phyloP scores from a whole-genome alignment of 495 filamentous ascomycete species.

The Penicillium bovifimosum region DNA sequence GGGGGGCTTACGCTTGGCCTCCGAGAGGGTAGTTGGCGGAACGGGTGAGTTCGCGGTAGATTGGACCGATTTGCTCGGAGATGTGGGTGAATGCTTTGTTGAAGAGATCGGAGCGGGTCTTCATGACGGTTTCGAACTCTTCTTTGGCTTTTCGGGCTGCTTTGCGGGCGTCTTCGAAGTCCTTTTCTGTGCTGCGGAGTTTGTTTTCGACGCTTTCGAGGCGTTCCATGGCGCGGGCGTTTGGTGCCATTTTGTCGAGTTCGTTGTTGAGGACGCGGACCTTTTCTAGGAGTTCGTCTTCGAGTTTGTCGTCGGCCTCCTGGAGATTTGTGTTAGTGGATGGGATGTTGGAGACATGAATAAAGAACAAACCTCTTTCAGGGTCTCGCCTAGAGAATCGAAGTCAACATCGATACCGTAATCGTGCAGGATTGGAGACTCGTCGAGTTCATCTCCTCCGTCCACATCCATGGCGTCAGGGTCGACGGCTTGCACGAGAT shows the following conservation, averaged over 20 bases:
- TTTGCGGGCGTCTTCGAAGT: conserved; percentile 77
- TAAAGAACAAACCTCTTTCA: conserved; percentile 60
- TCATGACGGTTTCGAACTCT: conserved; percentile 73
- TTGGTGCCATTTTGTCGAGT: conserved; percentile 89
- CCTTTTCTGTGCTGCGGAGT: conserved; percentile 77
- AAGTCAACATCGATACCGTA: conserved; percentile 94
- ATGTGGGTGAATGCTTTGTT: conserved; percentile 94
- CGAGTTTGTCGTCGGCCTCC: conserved; percentile 63
- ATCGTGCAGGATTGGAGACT: conserved; percentile 58
- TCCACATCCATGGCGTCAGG: conserved; percentile 86
- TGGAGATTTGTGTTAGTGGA: conserved; percentile 34
- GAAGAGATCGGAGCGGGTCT: conserved; percentile 83
- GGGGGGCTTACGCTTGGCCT: conserved; percentile 64
- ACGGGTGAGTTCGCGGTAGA: conserved; percentile 92
- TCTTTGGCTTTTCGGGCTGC: conserved; percentile 70
- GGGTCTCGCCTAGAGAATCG: conserved; percentile 75
- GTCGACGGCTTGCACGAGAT: conserved; percentile 61
- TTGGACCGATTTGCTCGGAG: conserved; percentile 83
- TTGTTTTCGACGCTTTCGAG: conserved; percentile 78
- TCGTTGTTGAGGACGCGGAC: conserved; percentile 67
- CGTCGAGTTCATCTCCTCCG: conserved; percentile 48
- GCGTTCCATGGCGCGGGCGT: conserved; percentile 93
- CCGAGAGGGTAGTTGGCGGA: conserved; percentile 80
- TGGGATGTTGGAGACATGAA: not conserved
- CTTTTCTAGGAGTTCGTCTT: conserved; percentile 74